phyloP scores from a whole-genome alignment of 2,329 filamentous ascomycete genomes.

The Colletotrichum sp. region DNA sequence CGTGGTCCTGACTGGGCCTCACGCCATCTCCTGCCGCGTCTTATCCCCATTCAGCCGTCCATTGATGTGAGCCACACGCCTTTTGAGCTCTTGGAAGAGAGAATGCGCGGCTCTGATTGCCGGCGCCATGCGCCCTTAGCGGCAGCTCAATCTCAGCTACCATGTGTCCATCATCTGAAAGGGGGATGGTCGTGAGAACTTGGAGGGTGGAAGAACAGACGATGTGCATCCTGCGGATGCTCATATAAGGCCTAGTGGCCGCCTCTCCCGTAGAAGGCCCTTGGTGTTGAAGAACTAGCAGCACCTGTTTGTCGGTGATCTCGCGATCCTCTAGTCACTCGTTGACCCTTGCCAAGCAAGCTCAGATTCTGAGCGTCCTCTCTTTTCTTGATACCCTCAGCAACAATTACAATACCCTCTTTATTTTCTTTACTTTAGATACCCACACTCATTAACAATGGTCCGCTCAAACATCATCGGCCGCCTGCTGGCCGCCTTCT shows the following conservation, averaged over 20 bases:
- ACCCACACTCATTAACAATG: neutral
- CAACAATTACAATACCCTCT: neutral
- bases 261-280: neutral
- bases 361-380: constrained; percentile 4
- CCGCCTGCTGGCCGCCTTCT: constrained; percentile 1
- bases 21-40: neutral
- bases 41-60: neutral
- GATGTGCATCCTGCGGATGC: neutral
- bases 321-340: neutral
- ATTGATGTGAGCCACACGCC: neutral
- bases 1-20: neutral
- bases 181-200: neutral
- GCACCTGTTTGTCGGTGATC: constrained; percentile 3
- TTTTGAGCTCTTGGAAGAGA: neutral
- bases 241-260: constrained; percentile 9
- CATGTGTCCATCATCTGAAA: neutral
- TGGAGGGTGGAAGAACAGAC: neutral
- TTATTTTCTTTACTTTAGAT: neutral
- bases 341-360: neutral
- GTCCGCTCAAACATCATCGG: neutral
- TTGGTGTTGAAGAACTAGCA: neutral
- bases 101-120: neutral
- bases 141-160: neutral
- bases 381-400: neutral
- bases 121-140: neutral